Evolutionary conservation across 2,329 filamentous ascomycete genomes (phyloP).

Genomic region (Phialophora chinensis): DNA sequence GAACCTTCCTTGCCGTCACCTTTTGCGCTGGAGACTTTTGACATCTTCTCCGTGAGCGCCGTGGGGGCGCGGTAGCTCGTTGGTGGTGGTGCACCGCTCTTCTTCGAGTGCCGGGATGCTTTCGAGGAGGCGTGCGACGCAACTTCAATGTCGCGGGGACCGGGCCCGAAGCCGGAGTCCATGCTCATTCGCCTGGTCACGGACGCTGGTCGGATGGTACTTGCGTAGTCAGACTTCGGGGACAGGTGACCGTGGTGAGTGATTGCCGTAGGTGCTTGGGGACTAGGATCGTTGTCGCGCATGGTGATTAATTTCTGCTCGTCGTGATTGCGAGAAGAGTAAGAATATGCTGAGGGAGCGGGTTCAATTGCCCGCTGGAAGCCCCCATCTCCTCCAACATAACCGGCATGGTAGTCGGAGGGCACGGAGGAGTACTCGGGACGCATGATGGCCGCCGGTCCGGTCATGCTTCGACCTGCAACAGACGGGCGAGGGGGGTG

Average conservation of each 20-base stretch:
- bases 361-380: conserved; percentile 35
- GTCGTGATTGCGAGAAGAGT: conserved; percentile 16
- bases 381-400: background rate
- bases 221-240: conserved; percentile 23
- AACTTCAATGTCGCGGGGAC: conserved; percentile 17
- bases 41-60: conserved; percentile 34
- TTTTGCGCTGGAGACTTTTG: conserved; percentile 3
- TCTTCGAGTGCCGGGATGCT: conserved; percentile 21
- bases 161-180: conserved; percentile 31
- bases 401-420: conserved; percentile 19
- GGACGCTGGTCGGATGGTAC: conserved; percentile 25
- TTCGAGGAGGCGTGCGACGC: conserved; percentile 21
- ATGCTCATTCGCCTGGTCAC: conserved; percentile 26
- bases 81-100: conserved; percentile 30
- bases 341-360: conserved; percentile 29
- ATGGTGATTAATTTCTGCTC: conserved; percentile 35
- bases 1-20: conserved; percentile 9
- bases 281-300: conserved; percentile 34
- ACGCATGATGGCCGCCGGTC: conserved; percentile 20
- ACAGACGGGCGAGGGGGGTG: conserved; percentile 18
- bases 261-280: background rate
- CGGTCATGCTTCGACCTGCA: conserved; percentile 27
- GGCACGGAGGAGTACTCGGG: conserved; percentile 28
- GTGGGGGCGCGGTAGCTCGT: conserved; percentile 37
- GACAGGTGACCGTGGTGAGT: background rate